A percentile compares a stretch with the other conserved stretches of the same genome.
These are phyloP conservation scores for Kazachstania bromeliacearum DNA, from an alignment of 805 yeast genomes.

Conservation along the genomic window DNA sequence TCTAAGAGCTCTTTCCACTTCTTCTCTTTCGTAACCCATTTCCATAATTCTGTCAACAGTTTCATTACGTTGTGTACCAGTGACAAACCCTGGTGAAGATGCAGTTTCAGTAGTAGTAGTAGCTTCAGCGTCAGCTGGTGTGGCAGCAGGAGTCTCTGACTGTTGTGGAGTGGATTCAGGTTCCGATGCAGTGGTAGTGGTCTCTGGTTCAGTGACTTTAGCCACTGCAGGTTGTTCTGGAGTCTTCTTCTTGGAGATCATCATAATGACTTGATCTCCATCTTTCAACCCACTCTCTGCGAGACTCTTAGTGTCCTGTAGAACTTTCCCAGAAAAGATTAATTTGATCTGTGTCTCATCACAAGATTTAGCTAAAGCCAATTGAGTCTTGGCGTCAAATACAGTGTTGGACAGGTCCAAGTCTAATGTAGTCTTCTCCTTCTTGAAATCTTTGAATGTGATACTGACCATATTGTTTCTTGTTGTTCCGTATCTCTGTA, in stretches of 20 bases:
- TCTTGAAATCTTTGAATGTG: constrained; percentile 80
- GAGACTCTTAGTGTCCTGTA: constrained; percentile 72
- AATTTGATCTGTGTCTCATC: constrained; percentile 72
- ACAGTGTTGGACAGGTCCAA: constrained; percentile 63
- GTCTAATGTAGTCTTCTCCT: constrained; percentile 75
- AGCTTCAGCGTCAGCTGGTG: constrained; percentile 27
- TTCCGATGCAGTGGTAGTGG: constrained; percentile 24
- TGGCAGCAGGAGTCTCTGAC: constrained; percentile 19
- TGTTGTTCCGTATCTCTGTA: not conserved
- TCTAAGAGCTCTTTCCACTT: constrained; percentile 82
- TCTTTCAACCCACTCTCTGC: constrained; percentile 69
- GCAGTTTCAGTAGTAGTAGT: constrained; percentile 15
- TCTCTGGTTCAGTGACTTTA: constrained; percentile 12
- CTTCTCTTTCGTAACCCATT: constrained; percentile 87
- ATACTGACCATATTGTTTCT: constrained; percentile 16
- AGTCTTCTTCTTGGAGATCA: constrained; percentile 58
- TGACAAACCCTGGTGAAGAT: constrained; percentile 51
- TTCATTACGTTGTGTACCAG: constrained; percentile 68
- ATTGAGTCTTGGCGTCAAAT: constrained; percentile 56
- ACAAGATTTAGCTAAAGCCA: constrained; percentile 60
- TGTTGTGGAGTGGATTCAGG: constrained; percentile 5
- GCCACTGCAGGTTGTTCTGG: constrained; percentile 14
- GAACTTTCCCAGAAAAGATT: constrained; percentile 86
- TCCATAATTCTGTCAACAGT: constrained; percentile 80
- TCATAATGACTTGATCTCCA: constrained; percentile 80